phyloP scores from a whole-genome alignment of 2,329 filamentous ascomycete species.

The Alternaria brassicae region DNA sequence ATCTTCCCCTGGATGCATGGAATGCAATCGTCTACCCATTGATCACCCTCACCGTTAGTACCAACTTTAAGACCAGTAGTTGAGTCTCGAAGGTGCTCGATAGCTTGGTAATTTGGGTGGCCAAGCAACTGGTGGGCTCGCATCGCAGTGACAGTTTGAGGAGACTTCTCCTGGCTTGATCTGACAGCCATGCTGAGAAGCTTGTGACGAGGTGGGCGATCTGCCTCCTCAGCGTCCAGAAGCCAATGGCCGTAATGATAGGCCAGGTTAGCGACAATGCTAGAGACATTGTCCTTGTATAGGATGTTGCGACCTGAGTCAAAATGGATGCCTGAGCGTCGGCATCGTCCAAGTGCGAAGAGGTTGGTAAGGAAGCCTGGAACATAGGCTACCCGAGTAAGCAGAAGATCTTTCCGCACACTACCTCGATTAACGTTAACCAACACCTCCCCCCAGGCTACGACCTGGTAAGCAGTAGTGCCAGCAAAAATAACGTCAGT shows the following conservation, averaged over 20 bases:
- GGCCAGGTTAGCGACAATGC: neutral
- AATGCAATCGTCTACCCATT: neutral
- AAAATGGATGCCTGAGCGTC: conserved; percentile 3
- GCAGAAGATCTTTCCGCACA: neutral
- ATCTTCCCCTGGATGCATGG: conserved; percentile 7
- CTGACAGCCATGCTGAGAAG: conserved; percentile 1
- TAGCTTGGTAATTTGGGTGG: neutral
- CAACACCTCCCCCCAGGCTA: neutral
- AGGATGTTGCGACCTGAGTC: conserved; percentile 3
- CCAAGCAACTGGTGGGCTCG: neutral
- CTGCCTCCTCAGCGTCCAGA: neutral
- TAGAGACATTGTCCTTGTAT: neutral
- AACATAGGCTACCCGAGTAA: conserved; percentile 1
- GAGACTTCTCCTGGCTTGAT: neutral
- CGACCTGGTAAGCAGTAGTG: neutral
- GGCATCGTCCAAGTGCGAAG: conserved; percentile 4
- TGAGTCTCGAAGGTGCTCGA: neutral
- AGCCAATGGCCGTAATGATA: conserved; percentile 5
- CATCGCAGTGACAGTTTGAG: conserved; percentile 1
- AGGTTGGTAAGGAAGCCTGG: conserved; percentile 5
- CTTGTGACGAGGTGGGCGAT: neutral
- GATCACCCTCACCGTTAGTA: neutral
- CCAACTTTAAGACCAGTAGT: neutral
- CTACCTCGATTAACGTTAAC: neutral
- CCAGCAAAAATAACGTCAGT: neutral